These are phyloP conservation scores for Piper longum DNA, from an alignment of 164 flowering plant genomes.

Conservation along the genomic window DNA sequence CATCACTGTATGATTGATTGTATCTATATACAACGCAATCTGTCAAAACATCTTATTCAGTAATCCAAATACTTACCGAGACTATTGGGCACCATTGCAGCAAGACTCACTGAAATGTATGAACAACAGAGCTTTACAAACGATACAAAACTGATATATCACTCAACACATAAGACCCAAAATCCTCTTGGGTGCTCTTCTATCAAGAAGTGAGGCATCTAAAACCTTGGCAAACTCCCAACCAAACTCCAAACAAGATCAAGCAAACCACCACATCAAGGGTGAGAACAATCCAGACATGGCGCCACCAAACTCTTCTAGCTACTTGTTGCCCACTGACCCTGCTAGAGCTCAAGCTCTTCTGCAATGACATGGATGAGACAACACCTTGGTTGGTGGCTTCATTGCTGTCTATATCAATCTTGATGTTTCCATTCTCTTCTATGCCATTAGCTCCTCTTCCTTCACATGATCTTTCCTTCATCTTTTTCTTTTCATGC, in stretches of 20 bases:
- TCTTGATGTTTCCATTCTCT: conserved; percentile 32
- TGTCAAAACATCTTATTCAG: too few species aligned
- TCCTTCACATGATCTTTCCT: conserved; percentile 32
- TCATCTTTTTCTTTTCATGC: conserved; percentile 45
- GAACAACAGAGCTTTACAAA: too few species aligned
- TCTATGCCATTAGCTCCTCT: conserved; percentile 33
- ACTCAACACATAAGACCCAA: too few species aligned
- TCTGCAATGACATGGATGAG: conserved; percentile 32
- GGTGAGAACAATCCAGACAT: conserved; percentile 53
- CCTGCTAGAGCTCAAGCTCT: conserved; percentile 34
- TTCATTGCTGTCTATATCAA: conserved; percentile 9
- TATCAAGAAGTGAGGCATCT: conserved; percentile 25
- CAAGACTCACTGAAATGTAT: too few species aligned
- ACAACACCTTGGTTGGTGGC: conserved; percentile 17
- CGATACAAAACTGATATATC: background rate
- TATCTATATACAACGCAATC: too few species aligned
- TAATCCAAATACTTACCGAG: too few species aligned
- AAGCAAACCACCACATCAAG: conserved; percentile 58
- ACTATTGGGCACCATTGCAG: too few species aligned
- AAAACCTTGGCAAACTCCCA: conserved; percentile 43
- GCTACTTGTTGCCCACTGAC: conserved; percentile 30
- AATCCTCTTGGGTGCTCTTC: background rate
- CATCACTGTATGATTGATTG: too few species aligned
- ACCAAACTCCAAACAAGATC: conserved; percentile 51
- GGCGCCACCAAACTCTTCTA: conserved; percentile 54